These are phyloP conservation scores for Murraya paniculata DNA, from an alignment of 345 rosid species.

Conservation along the genomic window DNA sequence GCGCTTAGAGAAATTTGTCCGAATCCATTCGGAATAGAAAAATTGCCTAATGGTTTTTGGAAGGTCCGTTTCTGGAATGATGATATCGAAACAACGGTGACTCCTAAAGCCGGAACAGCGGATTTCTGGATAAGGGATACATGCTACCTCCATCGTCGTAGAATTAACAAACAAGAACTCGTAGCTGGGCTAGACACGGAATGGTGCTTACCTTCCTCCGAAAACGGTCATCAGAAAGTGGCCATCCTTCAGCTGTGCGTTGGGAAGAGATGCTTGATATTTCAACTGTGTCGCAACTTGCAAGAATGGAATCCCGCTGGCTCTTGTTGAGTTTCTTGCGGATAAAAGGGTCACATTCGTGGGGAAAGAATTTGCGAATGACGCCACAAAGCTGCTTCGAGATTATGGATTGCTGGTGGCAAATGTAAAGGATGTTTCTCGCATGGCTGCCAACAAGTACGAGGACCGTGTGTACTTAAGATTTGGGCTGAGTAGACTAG, in stretches of 20 bases:
- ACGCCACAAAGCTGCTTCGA: not conserved
- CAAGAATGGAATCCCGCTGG: not conserved
- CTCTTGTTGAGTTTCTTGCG: not conserved
- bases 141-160: not conserved
- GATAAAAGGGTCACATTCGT: not conserved
- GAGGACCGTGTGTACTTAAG: not conserved
- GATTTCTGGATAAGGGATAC: not conserved
- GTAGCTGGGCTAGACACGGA: conserved; percentile 4
- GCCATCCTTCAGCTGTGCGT: not conserved
- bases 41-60: too few relatives aligned
- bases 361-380: not conserved
- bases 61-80: too few relatives aligned
- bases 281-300: not conserved
- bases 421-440: not conserved
- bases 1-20: too few relatives aligned
- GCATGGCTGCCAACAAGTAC: not conserved
- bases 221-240: not conserved
- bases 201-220: not conserved
- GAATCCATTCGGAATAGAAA: too few relatives aligned
- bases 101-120: not conserved
- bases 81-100: not conserved
- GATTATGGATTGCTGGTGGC: not conserved
- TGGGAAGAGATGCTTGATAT: not conserved
- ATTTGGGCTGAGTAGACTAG: not conserved
- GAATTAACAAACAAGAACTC: not conserved